Conservation (phyloP, 106 monocot species). For the Dioscorea dumetorum region DNA sequence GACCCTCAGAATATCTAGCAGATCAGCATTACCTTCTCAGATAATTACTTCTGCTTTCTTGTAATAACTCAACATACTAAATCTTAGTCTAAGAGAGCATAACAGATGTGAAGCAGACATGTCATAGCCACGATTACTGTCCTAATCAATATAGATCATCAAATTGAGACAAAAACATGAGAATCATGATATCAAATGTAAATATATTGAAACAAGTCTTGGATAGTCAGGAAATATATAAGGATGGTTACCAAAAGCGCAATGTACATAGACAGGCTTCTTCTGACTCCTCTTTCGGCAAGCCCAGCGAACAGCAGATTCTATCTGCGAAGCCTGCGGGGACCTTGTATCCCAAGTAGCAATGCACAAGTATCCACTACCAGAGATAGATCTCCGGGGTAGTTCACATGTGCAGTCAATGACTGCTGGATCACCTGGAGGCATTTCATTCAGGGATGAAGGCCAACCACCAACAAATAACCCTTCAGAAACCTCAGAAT, state of each 20-base stretch:
- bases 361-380: slow-evolving; percentile 66
- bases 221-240: neutral
- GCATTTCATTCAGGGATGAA: slow-evolving; percentile 49
- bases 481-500: slow-evolving; percentile 65
- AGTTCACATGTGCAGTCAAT: slow-evolving; percentile 99
- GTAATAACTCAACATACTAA: too few relatives aligned
- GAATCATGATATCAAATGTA: too few relatives aligned
- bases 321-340: slow-evolving; percentile 61
- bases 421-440: slow-evolving; percentile 71
- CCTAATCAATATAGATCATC: too few relatives aligned
- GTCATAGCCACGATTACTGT: too few relatives aligned
- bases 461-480: slow-evolving; percentile 94
- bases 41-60: too few relatives aligned
- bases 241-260: slow-evolving; percentile 61
- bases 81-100: too few relatives aligned
- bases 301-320: slow-evolving; percentile 83
- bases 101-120: too few relatives aligned
- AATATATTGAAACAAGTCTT: too few relatives aligned
- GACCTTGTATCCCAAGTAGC: slow-evolving; percentile 93
- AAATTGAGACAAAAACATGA: too few relatives aligned
- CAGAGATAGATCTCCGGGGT: slow-evolving; percentile 43
- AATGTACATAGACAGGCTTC: slow-evolving; percentile 74
- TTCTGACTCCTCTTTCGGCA: slow-evolving; percentile 59
- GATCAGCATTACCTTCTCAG: too few relatives aligned
- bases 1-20: too few relatives aligned